Evolutionary conservation across 768 basidiomycete species (phyloP).

Genomic region (Lactarius evosmus): DNA sequence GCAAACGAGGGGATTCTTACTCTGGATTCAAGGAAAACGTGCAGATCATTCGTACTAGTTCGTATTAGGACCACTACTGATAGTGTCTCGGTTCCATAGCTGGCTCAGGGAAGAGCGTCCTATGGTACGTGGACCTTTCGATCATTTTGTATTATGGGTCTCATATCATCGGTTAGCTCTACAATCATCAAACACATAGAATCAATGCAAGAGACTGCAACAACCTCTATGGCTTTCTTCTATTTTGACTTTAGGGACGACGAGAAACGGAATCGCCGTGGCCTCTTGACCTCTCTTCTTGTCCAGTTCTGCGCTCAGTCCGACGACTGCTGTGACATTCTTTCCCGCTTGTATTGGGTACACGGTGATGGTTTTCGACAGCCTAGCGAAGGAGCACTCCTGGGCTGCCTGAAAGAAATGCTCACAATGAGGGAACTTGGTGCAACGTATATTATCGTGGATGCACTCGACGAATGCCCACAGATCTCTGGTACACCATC

Average conservation of each 20-base stretch:
- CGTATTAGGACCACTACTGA: neutral
- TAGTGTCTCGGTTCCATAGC: neutral
- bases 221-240: neutral
- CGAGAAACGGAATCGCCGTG: neutral
- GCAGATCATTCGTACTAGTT: neutral
- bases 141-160: too few species aligned
- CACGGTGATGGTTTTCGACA: neutral
- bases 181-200: neutral
- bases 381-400: neutral
- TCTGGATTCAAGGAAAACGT: constrained; percentile 4
- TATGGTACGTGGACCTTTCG: neutral
- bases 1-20: neutral
- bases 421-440: neutral
- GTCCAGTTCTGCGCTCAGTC: neutral
- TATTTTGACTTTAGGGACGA: neutral
- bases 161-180: neutral
- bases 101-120: neutral
- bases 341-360: neutral
- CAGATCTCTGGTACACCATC: neutral
- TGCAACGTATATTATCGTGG: neutral
- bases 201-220: neutral
- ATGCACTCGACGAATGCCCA: neutral
- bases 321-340: neutral
- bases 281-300: neutral
- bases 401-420: neutral